Evolutionary conservation across 805 yeast species (phyloP).

Genomic region (Schwanniomyces polymorphus): DNA sequence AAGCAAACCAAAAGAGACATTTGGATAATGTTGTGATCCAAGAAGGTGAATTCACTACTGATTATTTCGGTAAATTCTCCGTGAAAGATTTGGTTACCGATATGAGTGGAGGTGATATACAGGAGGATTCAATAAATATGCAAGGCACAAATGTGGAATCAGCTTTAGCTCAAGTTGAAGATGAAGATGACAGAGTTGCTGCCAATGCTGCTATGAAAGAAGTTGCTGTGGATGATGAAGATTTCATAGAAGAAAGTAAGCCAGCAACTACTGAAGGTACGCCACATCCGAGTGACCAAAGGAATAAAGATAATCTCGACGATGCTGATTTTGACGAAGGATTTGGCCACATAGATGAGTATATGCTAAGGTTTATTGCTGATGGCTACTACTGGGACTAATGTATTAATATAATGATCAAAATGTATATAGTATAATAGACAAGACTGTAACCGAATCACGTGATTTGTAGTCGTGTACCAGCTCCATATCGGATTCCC

Average conservation of each 20-base stretch:
- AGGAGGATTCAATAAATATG: conserved; percentile 40
- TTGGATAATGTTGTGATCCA: conserved; percentile 94
- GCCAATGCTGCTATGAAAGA: conserved; percentile 89
- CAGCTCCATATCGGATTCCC: neutral
- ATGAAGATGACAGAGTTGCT: conserved; percentile 86
- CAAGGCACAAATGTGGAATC: conserved; percentile 47
- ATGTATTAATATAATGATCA: neutral
- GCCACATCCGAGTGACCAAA: conserved; percentile 15
- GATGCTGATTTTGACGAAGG: conserved; percentile 57
- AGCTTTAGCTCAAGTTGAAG: conserved; percentile 89
- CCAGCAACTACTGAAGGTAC: conserved; percentile 20
- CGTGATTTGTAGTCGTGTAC: conserved; percentile 1
- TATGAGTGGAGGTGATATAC: conserved; percentile 36
- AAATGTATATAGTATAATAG: conserved; percentile 1
- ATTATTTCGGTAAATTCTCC: conserved; percentile 85
- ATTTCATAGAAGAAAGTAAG: conserved; percentile 59
- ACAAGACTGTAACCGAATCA: neutral
- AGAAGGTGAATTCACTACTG: conserved; percentile 98
- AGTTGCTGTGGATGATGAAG: conserved; percentile 79
- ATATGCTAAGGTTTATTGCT: conserved; percentile 90
- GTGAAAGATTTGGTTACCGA: conserved; percentile 83
- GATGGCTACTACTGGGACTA: conserved; percentile 58
- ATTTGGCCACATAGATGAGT: conserved; percentile 88
- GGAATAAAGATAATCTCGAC: conserved; percentile 10
- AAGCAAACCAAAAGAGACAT: conserved; percentile 93